phyloP scores from a whole-genome alignment of 2,329 filamentous ascomycete species.

The Neonectria punicea region DNA sequence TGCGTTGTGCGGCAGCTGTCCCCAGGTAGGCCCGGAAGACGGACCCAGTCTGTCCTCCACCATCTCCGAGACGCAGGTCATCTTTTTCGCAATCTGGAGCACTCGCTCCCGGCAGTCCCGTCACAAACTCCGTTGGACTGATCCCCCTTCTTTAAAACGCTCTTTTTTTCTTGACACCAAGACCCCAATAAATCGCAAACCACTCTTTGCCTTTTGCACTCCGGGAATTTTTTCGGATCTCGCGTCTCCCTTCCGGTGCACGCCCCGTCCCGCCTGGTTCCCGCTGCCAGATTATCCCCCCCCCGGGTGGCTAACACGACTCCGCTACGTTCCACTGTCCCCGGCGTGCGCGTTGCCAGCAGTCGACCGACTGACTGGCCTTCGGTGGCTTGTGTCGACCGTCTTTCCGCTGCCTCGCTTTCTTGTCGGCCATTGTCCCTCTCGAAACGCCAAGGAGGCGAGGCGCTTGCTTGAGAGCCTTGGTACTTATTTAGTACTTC shows the following conservation, averaged over 20 bases:
- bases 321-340: conserved; percentile 10
- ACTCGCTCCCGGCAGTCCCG: background rate
- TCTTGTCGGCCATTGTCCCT: background rate
- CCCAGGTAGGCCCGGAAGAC: conserved; percentile 25
- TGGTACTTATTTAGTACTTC: background rate
- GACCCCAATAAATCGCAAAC: background rate
- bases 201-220: background rate
- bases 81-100: conserved; percentile 31
- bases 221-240: conserved; percentile 11
- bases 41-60: conserved; percentile 38
- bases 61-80: conserved; percentile 38
- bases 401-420: background rate
- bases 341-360: conserved; percentile 2
- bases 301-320: conserved; percentile 4
- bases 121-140: conserved; percentile 2
- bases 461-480: background rate
- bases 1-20: conserved; percentile 19
- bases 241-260: conserved; percentile 7
- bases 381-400: background rate
- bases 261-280: conserved; percentile 19
- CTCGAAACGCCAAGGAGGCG: background rate
- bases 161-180: conserved; percentile 11
- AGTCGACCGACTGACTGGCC: background rate
- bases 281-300: conserved; percentile 14
- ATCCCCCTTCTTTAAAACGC: conserved; percentile 14